Evolutionary conservation across 1,284 basidiomycete genomes (phyloP), one percentile per base, ranked within the genome.

Genomic region (Termitomyces sp.): DNA sequence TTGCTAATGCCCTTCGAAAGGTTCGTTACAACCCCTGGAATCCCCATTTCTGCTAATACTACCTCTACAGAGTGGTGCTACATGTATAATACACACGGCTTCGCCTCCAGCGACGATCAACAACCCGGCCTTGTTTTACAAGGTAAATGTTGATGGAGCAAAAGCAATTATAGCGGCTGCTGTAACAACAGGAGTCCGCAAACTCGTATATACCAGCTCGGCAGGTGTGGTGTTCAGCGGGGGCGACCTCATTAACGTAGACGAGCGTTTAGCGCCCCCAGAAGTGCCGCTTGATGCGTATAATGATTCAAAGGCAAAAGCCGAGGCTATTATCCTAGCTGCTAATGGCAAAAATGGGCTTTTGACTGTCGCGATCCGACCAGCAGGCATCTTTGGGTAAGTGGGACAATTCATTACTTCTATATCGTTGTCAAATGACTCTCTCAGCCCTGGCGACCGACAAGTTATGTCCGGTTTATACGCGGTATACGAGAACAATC

Each of bases 351-450:
- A 86, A 59, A 80, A 82, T 21, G 90, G 88, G 3, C 76, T 98
- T 7, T 72, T 91, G 57, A 99, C 97, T 0, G 91, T 95, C 42
- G 91, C 95, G 13, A 72, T 99, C 37, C 78, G 97, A 45, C 96
- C 96, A 2, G 87, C 93, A n/a, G 94, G 96, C 11, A 97, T 99
- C 64, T 99, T 98, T 66, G 97, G 96, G 92, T 89, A 58, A 50
- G 48, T 42, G 80, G 37, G 16, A 46, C 33, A 47, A 5, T 30
- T 42, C 28, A 16, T 46, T 43, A 50, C 21, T 28, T 40, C 48
- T 18, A 16, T 13, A 24, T 24, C 5, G 2, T 19, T 46, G 31
- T 37, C 51, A 49, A 53, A 46, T 14, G 49, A 38, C 18, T 48
- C 46, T 35, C 39, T 31, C 58, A 93, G 91, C 3, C 93, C 93